Percentiles rank a stretch among this genome's conserved stretches.
These are phyloP conservation scores for Colletotrichum australisinense DNA, from an alignment of 2,329 filamentous ascomycete genomes.

Conservation along the genomic window DNA sequence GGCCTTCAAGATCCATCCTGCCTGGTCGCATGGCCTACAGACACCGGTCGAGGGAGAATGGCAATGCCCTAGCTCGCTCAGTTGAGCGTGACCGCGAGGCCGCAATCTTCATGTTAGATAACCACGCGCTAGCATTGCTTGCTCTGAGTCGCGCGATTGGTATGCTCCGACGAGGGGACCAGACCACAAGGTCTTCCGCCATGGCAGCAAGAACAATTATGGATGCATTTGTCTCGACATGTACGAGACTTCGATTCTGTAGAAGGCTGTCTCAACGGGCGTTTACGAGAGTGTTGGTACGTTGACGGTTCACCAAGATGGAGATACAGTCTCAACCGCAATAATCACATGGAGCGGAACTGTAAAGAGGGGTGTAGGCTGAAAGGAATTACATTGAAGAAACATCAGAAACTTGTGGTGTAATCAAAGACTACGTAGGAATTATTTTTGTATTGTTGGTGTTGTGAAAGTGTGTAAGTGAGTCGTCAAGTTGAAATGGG, in stretches of 20 bases:
- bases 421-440: not conserved
- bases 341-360: not conserved
- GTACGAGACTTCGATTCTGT: slow-evolving; percentile 35
- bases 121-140: slow-evolving; percentile 37
- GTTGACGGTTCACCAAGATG: not conserved
- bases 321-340: not conserved
- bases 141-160: not conserved
- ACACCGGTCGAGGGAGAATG: slow-evolving; percentile 13
- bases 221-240: slow-evolving; percentile 33
- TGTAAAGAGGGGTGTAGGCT: not conserved
- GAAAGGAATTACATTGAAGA: no score
- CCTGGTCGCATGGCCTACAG: no score
- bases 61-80: slow-evolving; percentile 37
- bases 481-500: not conserved
- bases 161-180: not conserved
- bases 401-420: not conserved
- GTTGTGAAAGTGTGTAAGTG: no score
- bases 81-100: slow-evolving; percentile 37
- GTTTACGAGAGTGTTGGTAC: slow-evolving; percentile 39
- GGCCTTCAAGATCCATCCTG: no score
- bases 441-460: no score
- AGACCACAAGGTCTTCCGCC: slow-evolving; percentile 23
- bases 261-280: slow-evolving; percentile 40
- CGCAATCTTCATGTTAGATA: slow-evolving; percentile 36
- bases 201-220: slow-evolving; percentile 7